Conservation (phyloP, 2,329 filamentous ascomycete species). For the Daldinia sp. region DNA sequence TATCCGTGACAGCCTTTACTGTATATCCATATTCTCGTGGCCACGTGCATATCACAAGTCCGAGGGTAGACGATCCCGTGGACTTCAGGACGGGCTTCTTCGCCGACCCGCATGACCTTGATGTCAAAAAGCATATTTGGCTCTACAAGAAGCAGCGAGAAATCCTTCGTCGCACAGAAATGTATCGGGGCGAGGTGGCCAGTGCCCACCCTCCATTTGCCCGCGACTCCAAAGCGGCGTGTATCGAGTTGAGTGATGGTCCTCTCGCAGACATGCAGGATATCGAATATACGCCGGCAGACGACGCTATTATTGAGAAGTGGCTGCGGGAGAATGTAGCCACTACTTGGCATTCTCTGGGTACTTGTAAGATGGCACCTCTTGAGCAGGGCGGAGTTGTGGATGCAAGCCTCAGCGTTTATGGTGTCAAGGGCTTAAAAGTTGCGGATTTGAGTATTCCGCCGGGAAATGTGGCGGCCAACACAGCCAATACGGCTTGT, state of each 20-base stretch:
- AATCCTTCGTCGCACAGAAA: constrained; percentile 65
- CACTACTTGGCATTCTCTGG: constrained; percentile 60
- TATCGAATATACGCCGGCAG: constrained; percentile 62
- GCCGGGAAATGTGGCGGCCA: constrained; percentile 57
- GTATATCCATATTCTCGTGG: constrained; percentile 72
- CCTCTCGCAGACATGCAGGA: constrained; percentile 43
- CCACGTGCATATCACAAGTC: constrained; percentile 67
- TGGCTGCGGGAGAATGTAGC: constrained; percentile 50
- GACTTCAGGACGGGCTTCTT: constrained; percentile 70
- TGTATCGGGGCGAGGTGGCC: constrained; percentile 61
- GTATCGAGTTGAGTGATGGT: constrained; percentile 40
- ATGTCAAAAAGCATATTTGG: constrained; percentile 69
- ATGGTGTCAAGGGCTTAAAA: constrained; percentile 53
- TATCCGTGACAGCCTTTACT: constrained; percentile 65
- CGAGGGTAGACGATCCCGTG: constrained; percentile 55
- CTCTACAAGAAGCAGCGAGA: constrained; percentile 73
- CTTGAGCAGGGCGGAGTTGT: constrained; percentile 57
- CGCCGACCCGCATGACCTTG: constrained; percentile 61
- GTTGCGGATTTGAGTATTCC: constrained; percentile 51
- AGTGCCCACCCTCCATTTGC: constrained; percentile 60
- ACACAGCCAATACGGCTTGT: constrained; percentile 59
- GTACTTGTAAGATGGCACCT: constrained; percentile 61
- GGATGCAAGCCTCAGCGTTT: constrained; percentile 57
- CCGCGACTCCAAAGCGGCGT: constrained; percentile 54
- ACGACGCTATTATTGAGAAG: constrained; percentile 61